Evolutionary conservation across 1,139 yeast genomes (phyloP).

Genomic region (Cylindricascospora bacillispora): DNA sequence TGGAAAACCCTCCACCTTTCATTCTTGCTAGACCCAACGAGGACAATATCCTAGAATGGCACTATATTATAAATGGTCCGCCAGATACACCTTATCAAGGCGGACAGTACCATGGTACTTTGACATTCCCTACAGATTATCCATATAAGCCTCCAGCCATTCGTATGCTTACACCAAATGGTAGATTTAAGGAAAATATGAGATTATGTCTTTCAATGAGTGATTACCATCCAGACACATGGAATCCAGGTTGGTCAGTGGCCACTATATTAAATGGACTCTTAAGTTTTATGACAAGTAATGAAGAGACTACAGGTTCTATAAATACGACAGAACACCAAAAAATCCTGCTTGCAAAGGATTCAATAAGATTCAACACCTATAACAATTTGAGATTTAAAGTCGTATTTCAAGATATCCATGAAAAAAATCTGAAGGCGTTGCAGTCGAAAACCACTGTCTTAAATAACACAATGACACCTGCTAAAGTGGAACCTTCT

Average conservation of each 20-base stretch:
- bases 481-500: no score
- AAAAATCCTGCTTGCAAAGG: constrained; percentile 35
- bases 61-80: constrained; percentile 51
- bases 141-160: constrained; percentile 92
- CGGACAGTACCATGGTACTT: constrained; percentile 85
- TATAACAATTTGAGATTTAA: constrained; percentile 36
- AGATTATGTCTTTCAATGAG: constrained; percentile 79
- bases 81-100: constrained; percentile 72
- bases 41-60: constrained; percentile 52
- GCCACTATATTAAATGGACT: constrained; percentile 75
- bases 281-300: constrained; percentile 70
- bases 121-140: constrained; percentile 73
- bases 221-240: constrained; percentile 84
- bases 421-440: constrained; percentile 31
- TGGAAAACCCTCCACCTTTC: constrained; percentile 68
- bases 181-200: constrained; percentile 64
- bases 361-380: constrained; percentile 56
- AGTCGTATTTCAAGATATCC: constrained; percentile 56
- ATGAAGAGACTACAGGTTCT: constrained; percentile 45
- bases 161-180: constrained; percentile 78
- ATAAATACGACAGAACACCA: constrained; percentile 41
- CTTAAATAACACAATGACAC: no score
- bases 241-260: constrained; percentile 97
- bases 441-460: no score
- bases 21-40: constrained; percentile 79